Evolutionary conservation across 768 basidiomycete species (phyloP).

Genomic region (Amanita rubescens): DNA sequence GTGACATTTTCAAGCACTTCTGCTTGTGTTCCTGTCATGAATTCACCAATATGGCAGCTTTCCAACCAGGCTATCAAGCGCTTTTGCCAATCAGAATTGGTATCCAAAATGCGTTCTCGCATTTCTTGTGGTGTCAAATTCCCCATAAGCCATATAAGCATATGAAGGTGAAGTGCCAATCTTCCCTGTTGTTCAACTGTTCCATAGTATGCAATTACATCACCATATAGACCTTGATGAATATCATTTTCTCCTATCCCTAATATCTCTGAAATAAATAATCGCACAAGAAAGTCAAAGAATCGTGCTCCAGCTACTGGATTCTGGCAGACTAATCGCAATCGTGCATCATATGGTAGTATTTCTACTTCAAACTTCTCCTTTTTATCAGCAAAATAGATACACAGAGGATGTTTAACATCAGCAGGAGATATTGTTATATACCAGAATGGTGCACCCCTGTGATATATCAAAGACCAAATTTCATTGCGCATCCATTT

Average conservation of each 20-base stretch:
- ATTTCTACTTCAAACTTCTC: constrained; percentile 14
- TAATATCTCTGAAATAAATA: not conserved
- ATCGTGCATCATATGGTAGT: constrained; percentile 9
- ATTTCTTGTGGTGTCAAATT: constrained; percentile 9
- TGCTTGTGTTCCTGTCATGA: too few relatives aligned
- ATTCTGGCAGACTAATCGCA: too few relatives aligned
- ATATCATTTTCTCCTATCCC: constrained; percentile 4
- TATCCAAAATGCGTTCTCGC: constrained; percentile 3
- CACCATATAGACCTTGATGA: constrained; percentile 21
- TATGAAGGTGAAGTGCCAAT: too few relatives aligned
- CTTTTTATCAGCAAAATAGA: too few relatives aligned
- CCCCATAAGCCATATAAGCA: constrained; percentile 22
- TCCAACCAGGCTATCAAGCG: not conserved
- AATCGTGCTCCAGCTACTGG: too few relatives aligned
- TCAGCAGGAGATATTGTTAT: constrained; percentile 27
- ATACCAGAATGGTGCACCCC: constrained; percentile 28
- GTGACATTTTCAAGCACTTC: too few relatives aligned
- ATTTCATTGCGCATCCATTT: too few relatives aligned
- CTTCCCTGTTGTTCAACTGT: constrained; percentile 27
- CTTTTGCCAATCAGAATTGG: constrained; percentile 4
- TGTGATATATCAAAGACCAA: too few relatives aligned
- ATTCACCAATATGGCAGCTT: too few relatives aligned
- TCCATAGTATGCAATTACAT: constrained; percentile 22
- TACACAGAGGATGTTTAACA: constrained; percentile 20
- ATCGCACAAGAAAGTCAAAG: not conserved